Evolutionary conservation across 2,329 filamentous ascomycete genomes (phyloP).

Genomic region (Calonectria honghensis): DNA sequence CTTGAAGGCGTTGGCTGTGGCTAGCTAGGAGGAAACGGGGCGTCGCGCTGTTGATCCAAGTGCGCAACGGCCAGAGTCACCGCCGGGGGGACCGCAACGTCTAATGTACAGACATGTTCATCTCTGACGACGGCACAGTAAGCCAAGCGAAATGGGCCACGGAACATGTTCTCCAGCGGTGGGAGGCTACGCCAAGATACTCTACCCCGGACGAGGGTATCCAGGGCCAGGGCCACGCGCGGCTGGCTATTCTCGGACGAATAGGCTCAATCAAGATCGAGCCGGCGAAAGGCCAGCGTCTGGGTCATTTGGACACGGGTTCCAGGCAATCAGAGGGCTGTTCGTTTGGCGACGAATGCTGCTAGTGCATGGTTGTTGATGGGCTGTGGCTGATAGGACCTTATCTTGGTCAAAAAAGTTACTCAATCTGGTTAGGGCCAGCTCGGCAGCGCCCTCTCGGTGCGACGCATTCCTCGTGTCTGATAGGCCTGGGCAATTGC

Average conservation of each 20-base stretch:
- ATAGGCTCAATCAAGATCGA: background rate
- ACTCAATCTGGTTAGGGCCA: constrained; percentile 5
- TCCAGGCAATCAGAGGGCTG: background rate
- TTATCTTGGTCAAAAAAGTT: constrained; percentile 28
- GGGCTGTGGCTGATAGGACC: constrained; percentile 4
- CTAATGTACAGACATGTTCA: constrained; percentile 11
- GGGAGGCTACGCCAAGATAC: background rate
- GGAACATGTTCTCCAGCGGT: background rate
- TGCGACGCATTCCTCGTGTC: background rate
- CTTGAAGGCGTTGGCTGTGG: background rate
- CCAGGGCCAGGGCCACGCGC: background rate
- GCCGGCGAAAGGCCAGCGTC: background rate
- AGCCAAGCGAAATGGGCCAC: background rate
- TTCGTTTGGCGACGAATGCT: background rate
- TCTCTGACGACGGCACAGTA: background rate
- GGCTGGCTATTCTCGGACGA: constrained; percentile 11
- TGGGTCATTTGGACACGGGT: background rate
- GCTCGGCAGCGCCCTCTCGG: background rate
- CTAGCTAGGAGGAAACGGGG: background rate
- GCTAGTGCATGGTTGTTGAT: constrained; percentile 11
- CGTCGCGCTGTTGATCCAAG: background rate
- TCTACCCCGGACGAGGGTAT: background rate
- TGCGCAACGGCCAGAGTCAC: background rate
- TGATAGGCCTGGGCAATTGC: constrained; percentile 18
- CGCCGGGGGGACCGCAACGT: background rate